Percentiles rank a stretch among this genome's conserved stretches.
Evolutionary conservation across 2,329 filamentous ascomycete genomes (phyloP).

Genomic region (Hawksworthiomyces lignivorus): DNA sequence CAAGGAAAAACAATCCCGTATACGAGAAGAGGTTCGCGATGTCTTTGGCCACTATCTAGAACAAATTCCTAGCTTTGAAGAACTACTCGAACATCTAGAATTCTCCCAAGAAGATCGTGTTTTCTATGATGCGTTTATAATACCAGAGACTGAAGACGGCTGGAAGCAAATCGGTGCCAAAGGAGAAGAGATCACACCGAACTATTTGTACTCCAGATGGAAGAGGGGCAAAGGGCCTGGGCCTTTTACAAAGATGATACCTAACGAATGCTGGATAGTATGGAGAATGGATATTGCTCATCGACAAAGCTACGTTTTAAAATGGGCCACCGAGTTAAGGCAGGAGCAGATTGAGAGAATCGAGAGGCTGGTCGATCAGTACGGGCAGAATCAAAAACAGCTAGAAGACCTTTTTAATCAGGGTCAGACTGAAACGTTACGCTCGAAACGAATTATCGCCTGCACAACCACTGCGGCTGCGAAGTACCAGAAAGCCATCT

Average conservation of each 20-base stretch:
- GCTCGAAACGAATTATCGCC: conserved; percentile 53
- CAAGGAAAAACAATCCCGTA: conserved; percentile 23
- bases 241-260: conserved; percentile 26
- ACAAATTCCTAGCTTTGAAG: conserved; percentile 9
- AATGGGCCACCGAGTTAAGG: conserved; percentile 39
- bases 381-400: conserved; percentile 32
- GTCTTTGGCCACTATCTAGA: not conserved
- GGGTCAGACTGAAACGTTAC: conserved; percentile 35
- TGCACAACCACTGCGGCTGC: conserved; percentile 67
- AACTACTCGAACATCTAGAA: conserved; percentile 30
- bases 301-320: conserved; percentile 27
- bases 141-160: conserved; percentile 37
- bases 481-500: conserved; percentile 49
- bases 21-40: conserved; percentile 13
- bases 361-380: conserved; percentile 27
- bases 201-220: conserved; percentile 52
- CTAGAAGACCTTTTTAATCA: conserved; percentile 38
- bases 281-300: conserved; percentile 42
- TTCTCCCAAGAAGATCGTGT: conserved; percentile 42
- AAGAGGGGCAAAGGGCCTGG: conserved; percentile 35
- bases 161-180: conserved; percentile 38
- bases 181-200: conserved; percentile 33
- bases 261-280: conserved; percentile 25
- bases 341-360: conserved; percentile 43
- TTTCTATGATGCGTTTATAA: conserved; percentile 49